These are phyloP conservation scores for Leucocoprinus sp. DNA, from an alignment of 768 basidiomycete species.

Conservation along the genomic window DNA sequence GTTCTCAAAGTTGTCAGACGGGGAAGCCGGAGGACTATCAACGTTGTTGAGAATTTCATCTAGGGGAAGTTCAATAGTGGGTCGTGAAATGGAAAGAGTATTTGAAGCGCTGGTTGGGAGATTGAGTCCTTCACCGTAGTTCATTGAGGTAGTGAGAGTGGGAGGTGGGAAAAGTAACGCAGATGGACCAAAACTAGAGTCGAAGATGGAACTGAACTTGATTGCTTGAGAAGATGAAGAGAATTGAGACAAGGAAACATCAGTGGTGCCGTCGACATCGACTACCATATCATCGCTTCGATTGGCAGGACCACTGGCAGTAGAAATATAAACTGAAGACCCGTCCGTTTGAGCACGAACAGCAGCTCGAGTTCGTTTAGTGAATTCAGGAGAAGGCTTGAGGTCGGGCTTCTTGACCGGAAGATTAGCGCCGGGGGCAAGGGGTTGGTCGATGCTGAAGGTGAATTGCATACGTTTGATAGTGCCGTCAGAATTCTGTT, in stretches of 20 bases:
- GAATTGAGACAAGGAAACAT: constrained; percentile 13
- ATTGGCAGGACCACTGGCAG: neutral
- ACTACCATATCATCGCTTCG: constrained; percentile 19
- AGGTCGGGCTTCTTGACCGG: constrained; percentile 58
- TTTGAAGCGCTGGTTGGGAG: constrained; percentile 29
- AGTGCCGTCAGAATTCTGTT: constrained; percentile 57
- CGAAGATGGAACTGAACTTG: constrained; percentile 69
- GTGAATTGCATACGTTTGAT: constrained; percentile 90
- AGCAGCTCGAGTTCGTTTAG: constrained; percentile 33
- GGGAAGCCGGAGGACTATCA: constrained; percentile 24
- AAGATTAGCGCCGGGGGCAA: constrained; percentile 33
- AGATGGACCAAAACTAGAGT: constrained; percentile 67
- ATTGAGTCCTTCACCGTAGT: constrained; percentile 70
- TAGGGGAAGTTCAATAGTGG: constrained; percentile 81
- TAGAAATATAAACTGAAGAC: constrained; percentile 1
- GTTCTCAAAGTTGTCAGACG: constrained; percentile 13
- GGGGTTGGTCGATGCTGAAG: constrained; percentile 72
- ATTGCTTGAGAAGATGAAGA: constrained; percentile 29
- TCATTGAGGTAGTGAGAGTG: constrained; percentile 58
- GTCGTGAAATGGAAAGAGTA: constrained; percentile 57
- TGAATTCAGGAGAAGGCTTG: constrained; percentile 59
- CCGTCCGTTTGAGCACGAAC: constrained; percentile 26
- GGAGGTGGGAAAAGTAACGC: constrained; percentile 65
- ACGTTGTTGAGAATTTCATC: constrained; percentile 64
- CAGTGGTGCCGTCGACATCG: constrained; percentile 22